Percentiles rank a stretch among this genome's conserved stretches.
These are phyloP conservation scores for Paramecium biaurelia DNA, from an alignment of 73 alveolate genomes.

Conservation along the genomic window DNA sequence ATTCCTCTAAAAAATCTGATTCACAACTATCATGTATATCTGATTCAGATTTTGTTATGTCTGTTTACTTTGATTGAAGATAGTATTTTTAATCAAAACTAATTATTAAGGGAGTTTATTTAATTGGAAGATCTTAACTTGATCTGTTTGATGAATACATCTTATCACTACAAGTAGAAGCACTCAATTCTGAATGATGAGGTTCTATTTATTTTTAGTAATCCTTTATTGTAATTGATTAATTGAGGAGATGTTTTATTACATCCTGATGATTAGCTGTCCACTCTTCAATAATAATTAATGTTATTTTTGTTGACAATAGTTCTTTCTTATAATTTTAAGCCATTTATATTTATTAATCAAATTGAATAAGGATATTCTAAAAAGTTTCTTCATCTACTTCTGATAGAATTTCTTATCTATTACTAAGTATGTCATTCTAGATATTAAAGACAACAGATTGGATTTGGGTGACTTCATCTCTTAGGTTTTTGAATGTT, in stretches of 20 bases:
- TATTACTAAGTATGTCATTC: not conserved
- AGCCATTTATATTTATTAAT: not conserved
- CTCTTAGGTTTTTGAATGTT: not conserved
- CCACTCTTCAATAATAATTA: constrained; percentile 23
- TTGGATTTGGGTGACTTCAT: not conserved
- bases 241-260: not conserved
- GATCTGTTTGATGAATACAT: constrained; percentile 1
- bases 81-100: constrained; percentile 39
- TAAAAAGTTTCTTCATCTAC: constrained; percentile 38
- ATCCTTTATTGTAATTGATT: constrained; percentile 8
- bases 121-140: not conserved
- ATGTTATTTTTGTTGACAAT: not conserved
- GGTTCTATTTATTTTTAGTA: not conserved
- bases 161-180: constrained; percentile 38
- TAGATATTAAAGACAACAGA: not conserved
- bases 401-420: not conserved
- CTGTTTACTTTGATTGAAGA: not conserved
- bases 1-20: constrained; percentile 37
- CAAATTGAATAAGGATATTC: not conserved
- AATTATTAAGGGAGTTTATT: constrained; percentile 9
- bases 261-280: not conserved
- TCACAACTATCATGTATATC: constrained; percentile 50
- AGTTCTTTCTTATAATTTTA: constrained; percentile 3
- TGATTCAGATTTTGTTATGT: not conserved
- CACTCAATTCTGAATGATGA: constrained; percentile 23